Percentiles rank a stretch among this genome's conserved stretches.
phyloP scores from a whole-genome alignment of 192 early-diverging fungal species.

The Lobosporangium transversale region DNA sequence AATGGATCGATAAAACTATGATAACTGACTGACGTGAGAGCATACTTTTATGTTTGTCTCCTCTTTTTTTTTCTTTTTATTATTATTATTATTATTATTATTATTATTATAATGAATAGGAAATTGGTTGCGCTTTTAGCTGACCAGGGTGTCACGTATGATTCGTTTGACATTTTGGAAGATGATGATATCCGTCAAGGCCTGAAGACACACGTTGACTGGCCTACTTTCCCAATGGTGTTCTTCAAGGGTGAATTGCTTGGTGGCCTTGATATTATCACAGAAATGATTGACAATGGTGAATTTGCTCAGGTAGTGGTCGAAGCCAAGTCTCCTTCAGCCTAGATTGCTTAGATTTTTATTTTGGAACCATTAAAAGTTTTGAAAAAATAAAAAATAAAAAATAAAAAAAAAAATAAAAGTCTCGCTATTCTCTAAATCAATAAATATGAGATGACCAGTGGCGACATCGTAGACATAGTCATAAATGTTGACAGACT shows the following conservation, averaged over 20 bases:
- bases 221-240: slow-evolving; percentile 97
- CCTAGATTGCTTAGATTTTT: too few relatives aligned
- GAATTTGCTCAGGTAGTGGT: slow-evolving; percentile 75
- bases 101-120: too few relatives aligned
- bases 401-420: too few relatives aligned
- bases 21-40: too few relatives aligned
- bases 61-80: background rate
- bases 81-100: too few relatives aligned
- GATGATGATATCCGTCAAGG: slow-evolving; percentile 94
- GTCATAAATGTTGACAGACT: slow-evolving; percentile 47
- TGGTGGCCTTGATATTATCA: slow-evolving; percentile 95
- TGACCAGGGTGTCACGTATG: slow-evolving; percentile 79
- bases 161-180: slow-evolving; percentile 91
- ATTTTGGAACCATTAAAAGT: too few relatives aligned
- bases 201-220: slow-evolving; percentile 88
- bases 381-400: too few relatives aligned
- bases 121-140: slow-evolving; percentile 82
- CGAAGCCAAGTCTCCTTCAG: slow-evolving; percentile 47
- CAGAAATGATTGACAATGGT: slow-evolving; percentile 85
- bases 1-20: too few relatives aligned
- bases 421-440: slow-evolving; percentile 9
- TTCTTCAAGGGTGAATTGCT: slow-evolving; percentile 92
- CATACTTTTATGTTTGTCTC: slow-evolving; percentile 1
- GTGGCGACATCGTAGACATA: slow-evolving; percentile 53
- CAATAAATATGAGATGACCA: slow-evolving; percentile 40